Conservation (phyloP, 2,329 filamentous ascomycete species). For the Colletotrichum chrysophilum region DNA sequence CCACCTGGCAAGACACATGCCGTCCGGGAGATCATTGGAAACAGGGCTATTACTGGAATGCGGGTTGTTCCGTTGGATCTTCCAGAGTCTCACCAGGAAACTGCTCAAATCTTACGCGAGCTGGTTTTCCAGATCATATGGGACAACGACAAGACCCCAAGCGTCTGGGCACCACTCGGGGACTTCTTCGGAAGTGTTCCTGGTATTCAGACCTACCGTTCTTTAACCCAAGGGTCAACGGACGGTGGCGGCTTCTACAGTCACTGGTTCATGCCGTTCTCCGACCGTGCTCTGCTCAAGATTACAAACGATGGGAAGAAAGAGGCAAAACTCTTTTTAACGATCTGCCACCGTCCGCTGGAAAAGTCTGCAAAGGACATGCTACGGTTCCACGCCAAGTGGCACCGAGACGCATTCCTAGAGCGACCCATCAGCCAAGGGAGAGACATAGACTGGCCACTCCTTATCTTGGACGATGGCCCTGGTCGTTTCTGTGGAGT, state of each 20-base stretch:
- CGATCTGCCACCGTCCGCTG: conserved; percentile 1
- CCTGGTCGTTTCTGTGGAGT: conserved; percentile 14
- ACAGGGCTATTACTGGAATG: conserved; percentile 8
- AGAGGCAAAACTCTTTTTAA: conserved; percentile 5
- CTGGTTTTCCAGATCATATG: conserved; percentile 8
- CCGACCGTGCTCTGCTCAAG: conserved; percentile 2
- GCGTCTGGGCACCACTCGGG: conserved; percentile 12
- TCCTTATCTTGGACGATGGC: conserved; percentile 1
- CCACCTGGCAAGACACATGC: neutral
- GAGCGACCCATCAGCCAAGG: conserved; percentile 6
- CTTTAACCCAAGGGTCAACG: conserved; percentile 8
- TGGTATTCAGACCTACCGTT: conserved; percentile 7
- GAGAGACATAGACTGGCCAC: conserved; percentile 12
- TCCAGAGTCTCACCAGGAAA: neutral
- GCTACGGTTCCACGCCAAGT: conserved; percentile 15
- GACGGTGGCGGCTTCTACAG: conserved; percentile 17
- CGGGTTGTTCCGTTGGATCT: conserved; percentile 7
- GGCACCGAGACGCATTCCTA: conserved; percentile 10
- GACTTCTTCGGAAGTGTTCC: conserved; percentile 19
- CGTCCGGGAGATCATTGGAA: conserved; percentile 7
- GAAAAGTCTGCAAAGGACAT: neutral
- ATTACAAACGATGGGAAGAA: conserved; percentile 11
- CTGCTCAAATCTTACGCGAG: neutral
- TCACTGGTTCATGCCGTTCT: conserved; percentile 19
- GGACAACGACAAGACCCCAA: conserved; percentile 5